These are phyloP conservation scores for Anthracocystis walkeri DNA, from an alignment of 1,284 basidiomycete genomes.

Conservation along the genomic window DNA sequence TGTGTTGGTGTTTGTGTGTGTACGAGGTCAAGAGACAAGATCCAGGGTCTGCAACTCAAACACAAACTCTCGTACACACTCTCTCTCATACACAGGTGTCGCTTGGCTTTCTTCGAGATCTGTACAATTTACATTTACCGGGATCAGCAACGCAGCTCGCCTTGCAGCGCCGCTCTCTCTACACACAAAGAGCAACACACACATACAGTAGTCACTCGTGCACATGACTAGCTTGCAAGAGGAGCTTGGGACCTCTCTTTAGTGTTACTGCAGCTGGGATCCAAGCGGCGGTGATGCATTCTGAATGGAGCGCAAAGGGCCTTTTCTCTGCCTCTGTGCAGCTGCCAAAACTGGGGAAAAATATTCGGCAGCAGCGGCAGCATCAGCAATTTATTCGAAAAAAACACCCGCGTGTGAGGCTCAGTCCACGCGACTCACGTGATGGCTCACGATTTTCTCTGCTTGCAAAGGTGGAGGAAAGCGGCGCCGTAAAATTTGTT, in stretches of 20 bases:
- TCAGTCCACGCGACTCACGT: conserved; percentile 43
- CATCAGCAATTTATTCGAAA: conserved; percentile 5
- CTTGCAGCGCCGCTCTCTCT: conserved; percentile 13
- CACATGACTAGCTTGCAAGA: neutral
- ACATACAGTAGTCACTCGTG: conserved; percentile 2
- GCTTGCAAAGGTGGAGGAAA: conserved; percentile 19
- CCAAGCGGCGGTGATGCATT: neutral
- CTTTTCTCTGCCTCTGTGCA: conserved; percentile 6
- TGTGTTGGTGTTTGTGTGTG: neutral
- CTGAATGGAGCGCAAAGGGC: conserved; percentile 20
- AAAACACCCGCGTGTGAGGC: conserved; percentile 36
- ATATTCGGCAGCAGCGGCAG: neutral
- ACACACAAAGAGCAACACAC: conserved; percentile 14
- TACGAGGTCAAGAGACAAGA: conserved; percentile 6
- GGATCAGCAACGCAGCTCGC: conserved; percentile 36
- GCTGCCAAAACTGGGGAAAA: conserved; percentile 19
- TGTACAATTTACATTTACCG: conserved; percentile 16
- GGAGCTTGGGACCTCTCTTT: neutral
- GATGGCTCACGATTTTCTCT: conserved; percentile 8
- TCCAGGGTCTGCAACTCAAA: conserved; percentile 12
- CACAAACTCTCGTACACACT: conserved; percentile 6
- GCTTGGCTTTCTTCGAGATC: conserved; percentile 34
- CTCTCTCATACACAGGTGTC: neutral
- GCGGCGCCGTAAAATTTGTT: conserved; percentile 9
- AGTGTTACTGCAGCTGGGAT: neutral